These are phyloP conservation scores for Adansonia gregorii DNA, from an alignment of 441 rosid genomes.

Conservation along the genomic window DNA sequence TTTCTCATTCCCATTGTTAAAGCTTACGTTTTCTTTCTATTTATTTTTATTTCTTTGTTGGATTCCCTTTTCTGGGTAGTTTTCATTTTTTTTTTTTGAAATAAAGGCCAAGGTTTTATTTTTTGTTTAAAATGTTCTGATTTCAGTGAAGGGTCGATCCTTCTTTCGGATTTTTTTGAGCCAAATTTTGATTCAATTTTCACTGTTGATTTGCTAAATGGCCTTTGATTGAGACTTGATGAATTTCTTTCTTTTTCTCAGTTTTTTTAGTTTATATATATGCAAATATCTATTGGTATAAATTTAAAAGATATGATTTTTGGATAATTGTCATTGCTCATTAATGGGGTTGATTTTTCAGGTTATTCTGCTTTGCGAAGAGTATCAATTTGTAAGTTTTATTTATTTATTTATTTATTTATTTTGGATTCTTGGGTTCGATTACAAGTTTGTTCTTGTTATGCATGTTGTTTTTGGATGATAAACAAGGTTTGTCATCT, in stretches of 20 bases:
- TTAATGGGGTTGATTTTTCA: constrained; percentile 21
- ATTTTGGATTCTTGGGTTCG: background rate
- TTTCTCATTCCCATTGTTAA: constrained; percentile 14
- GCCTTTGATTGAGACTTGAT: constrained; percentile 10
- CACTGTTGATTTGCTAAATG: constrained; percentile 24
- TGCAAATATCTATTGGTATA: background rate
- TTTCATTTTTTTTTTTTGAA: constrained; percentile 8
- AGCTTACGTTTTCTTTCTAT: background rate
- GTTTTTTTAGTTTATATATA: background rate
- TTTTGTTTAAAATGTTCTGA: constrained; percentile 8
- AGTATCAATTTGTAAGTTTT: constrained; percentile 2
- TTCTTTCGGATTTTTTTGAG: constrained; percentile 19
- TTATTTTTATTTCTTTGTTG: background rate
- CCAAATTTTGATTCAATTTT: constrained; percentile 27
- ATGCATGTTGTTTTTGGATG: constrained; percentile 24
- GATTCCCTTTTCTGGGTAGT: constrained; percentile 25
- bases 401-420: background rate
- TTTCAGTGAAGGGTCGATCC: constrained; percentile 23
- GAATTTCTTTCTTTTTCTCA: background rate
- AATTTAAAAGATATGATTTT: constrained; percentile 30
- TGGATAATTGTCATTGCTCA: constrained; percentile 25
- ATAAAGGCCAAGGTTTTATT: constrained; percentile 2
- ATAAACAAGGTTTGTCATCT: constrained; percentile 23
- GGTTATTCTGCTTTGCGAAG: constrained; percentile 9
- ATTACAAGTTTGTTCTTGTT: constrained; percentile 23